Conservation (phyloP, 2,329 filamentous ascomycete species). For the Botryosphaeria dothidea region DNA sequence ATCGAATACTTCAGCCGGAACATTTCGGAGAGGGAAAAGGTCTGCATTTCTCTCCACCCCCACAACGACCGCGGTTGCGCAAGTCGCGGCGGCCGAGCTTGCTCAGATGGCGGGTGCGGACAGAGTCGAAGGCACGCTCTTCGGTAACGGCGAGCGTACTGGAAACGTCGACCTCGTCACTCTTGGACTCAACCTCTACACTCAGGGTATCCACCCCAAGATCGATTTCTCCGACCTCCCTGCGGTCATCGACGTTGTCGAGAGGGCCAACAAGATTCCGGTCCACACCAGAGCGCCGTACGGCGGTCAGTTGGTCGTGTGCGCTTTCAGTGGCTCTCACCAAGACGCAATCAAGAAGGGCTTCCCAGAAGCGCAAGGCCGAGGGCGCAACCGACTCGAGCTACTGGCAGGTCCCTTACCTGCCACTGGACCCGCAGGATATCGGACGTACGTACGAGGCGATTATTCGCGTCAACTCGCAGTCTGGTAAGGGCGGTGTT, state of each 20-base stretch:
- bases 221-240: slow-evolving; percentile 92
- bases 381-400: slow-evolving; percentile 62
- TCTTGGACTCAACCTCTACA: slow-evolving; percentile 90
- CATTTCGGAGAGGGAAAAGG: slow-evolving; percentile 81
- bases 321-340: slow-evolving; percentile 87
- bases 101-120: slow-evolving; percentile 97
- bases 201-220: slow-evolving; percentile 80
- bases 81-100: slow-evolving; percentile 83
- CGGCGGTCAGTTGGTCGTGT: slow-evolving; percentile 86
- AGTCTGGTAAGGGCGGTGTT: slow-evolving; percentile 90
- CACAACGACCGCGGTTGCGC: slow-evolving; percentile 95
- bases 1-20: slow-evolving; percentile 93
- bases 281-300: slow-evolving; percentile 89
- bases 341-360: slow-evolving; percentile 96
- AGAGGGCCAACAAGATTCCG: slow-evolving; percentile 92
- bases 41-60: slow-evolving; percentile 86
- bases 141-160: slow-evolving; percentile 93
- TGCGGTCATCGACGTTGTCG: slow-evolving; percentile 82
- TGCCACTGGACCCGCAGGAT: slow-evolving; percentile 88
- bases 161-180: slow-evolving; percentile 96
- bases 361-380: slow-evolving; percentile 69
- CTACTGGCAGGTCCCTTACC: slow-evolving; percentile 83
- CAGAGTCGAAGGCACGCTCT: slow-evolving; percentile 89
- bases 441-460: slow-evolving; percentile 96
- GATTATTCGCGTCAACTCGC: slow-evolving; percentile 97